These are phyloP conservation scores for Crucibulum laeve DNA, from an alignment of 768 basidiomycete species.

Conservation along the genomic window DNA sequence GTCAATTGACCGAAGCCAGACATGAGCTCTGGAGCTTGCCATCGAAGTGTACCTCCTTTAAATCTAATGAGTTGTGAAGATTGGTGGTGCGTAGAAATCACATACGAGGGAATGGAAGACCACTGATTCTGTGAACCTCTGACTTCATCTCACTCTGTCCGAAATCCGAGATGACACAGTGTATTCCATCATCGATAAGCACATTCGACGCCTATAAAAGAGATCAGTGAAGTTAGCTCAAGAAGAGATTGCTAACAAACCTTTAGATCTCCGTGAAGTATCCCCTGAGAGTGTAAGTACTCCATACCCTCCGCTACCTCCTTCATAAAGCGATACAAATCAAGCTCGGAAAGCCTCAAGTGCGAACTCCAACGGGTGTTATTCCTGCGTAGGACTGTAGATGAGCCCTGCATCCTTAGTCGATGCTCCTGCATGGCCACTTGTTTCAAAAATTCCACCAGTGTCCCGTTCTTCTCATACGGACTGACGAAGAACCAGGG, in stretches of 20 bases:
- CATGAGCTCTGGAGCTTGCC: constrained; percentile 71
- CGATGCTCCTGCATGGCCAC: constrained; percentile 19
- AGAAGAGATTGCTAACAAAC: constrained; percentile 25
- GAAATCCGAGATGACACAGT: constrained; percentile 78
- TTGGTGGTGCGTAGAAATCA: constrained; percentile 6
- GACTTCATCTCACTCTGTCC: constrained; percentile 78
- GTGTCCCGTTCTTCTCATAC: constrained; percentile 58
- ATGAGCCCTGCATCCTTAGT: too few relatives aligned
- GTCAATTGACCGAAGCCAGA: constrained; percentile 42
- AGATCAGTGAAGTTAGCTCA: neutral
- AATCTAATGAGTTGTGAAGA: neutral
- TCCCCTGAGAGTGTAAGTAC: constrained; percentile 64
- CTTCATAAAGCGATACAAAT: constrained; percentile 58
- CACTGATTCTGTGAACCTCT: constrained; percentile 61
- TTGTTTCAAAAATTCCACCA: constrained; percentile 51
- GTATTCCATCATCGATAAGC: constrained; percentile 61
- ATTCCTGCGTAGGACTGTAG: too few relatives aligned
- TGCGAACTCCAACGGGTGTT: too few relatives aligned
- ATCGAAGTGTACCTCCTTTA: constrained; percentile 60
- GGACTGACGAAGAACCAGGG: constrained; percentile 78
- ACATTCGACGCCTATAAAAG: constrained; percentile 60
- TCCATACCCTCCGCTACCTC: constrained; percentile 81
- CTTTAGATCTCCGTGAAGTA: constrained; percentile 82
- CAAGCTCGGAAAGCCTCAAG: too few relatives aligned
- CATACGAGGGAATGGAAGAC: constrained; percentile 42